phyloP scores from a whole-genome alignment of 805 yeast species.

The Blastobotrys americana region DNA sequence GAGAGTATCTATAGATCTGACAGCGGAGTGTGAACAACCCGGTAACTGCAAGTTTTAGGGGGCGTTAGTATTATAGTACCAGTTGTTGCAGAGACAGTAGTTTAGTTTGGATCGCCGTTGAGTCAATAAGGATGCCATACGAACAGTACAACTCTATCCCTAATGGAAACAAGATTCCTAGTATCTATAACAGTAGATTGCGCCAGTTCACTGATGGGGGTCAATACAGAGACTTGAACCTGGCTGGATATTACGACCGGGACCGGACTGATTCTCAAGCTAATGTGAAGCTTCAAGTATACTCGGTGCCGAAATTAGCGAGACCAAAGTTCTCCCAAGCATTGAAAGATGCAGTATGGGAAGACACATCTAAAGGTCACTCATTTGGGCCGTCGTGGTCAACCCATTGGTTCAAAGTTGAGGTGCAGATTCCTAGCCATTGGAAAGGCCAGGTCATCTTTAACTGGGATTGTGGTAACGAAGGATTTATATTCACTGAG shows the following conservation, averaged over 20 bases:
- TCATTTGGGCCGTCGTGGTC: slow-evolving; percentile 94
- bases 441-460: slow-evolving; percentile 51
- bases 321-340: slow-evolving; percentile 61
- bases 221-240: slow-evolving; percentile 58
- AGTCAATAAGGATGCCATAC: slow-evolving; percentile 1
- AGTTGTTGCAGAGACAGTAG: too few relatives aligned
- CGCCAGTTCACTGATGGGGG: slow-evolving; percentile 80
- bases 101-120: too few relatives aligned
- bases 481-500: slow-evolving; percentile 68
- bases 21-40: too few relatives aligned
- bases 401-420: slow-evolving; percentile 84
- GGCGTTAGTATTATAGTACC: too few relatives aligned
- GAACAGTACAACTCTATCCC: slow-evolving; percentile 42
- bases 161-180: slow-evolving; percentile 67
- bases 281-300: slow-evolving; percentile 52
- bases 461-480: slow-evolving; percentile 82
- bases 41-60: too few relatives aligned
- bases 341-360: slow-evolving; percentile 44
- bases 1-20: too few relatives aligned
- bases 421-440: slow-evolving; percentile 51
- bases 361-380: slow-evolving; percentile 48
- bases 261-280: slow-evolving; percentile 45
- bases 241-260: slow-evolving; percentile 73
- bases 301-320: slow-evolving; percentile 63
- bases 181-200: slow-evolving; percentile 62